Conservation (phyloP, 1,284 basidiomycete species). For the Volvariella surrecta region DNA sequence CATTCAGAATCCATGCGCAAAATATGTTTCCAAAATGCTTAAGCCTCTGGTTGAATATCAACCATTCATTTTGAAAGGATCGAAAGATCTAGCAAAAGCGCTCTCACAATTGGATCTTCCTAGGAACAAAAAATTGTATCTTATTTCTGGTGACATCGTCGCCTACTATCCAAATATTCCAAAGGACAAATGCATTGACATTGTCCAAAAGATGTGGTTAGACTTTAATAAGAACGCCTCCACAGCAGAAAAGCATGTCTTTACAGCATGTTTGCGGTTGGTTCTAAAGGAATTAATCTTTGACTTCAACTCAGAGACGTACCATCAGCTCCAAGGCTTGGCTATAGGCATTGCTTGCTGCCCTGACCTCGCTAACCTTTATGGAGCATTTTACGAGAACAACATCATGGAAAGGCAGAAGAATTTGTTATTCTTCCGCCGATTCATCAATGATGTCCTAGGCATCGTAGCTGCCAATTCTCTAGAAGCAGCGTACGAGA, state of each 20-base stretch:
- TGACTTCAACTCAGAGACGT: constrained; percentile 14
- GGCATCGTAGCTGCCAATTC: constrained; percentile 19
- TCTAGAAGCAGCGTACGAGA: constrained; percentile 17
- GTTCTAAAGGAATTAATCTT: constrained; percentile 14
- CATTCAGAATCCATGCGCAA: constrained; percentile 24
- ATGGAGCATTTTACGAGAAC: constrained; percentile 17
- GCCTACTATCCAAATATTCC: constrained; percentile 24
- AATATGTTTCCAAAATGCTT: constrained; percentile 21
- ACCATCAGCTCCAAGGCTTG: constrained; percentile 18
- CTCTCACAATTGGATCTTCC: constrained; percentile 14
- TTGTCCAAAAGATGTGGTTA: constrained; percentile 9
- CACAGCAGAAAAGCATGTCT: constrained; percentile 7
- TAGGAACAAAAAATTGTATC: constrained; percentile 8
- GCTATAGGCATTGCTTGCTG: constrained; percentile 26
- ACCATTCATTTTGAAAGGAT: constrained; percentile 19
- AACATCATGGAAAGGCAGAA: constrained; percentile 9
- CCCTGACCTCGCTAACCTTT: constrained; percentile 26
- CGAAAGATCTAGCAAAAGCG: constrained; percentile 22
- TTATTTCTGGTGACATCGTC: constrained; percentile 23
- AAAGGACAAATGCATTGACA: constrained; percentile 9
- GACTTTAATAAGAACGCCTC: not conserved
- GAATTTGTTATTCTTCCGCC: constrained; percentile 26
- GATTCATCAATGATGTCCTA: constrained; percentile 29
- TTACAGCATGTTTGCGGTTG: constrained; percentile 8
- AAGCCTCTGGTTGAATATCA: constrained; percentile 20